Base-by-base conservation (phyloP, 2,329 filamentous ascomycete genomes). In the Gnomoniopsis sp. region DNA sequence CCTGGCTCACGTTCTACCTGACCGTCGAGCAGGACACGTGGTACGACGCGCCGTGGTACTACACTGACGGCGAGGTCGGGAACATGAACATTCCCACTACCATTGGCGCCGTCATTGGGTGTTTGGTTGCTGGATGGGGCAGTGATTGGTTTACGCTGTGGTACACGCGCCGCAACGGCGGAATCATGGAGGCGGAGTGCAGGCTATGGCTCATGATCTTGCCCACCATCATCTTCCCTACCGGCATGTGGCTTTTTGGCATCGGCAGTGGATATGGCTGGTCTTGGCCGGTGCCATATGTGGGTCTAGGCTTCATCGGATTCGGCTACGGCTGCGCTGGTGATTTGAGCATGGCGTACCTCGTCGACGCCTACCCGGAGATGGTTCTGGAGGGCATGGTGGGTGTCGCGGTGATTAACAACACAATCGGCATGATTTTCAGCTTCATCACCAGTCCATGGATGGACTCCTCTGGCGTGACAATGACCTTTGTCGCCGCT, bases 1-100 rank as follows among this genome's bases (percentile, higher is more conserved):
- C 82, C n/a, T 84, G 82, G 70, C 70, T 86, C 22, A 80, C 79
- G 1, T 85, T 86, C 66, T 71, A 71, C 52, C 66, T 72, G 30
- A 85, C 82, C 0, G 75, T 85, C 1, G 76, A 84, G 65, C 79
- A 85, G 64, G 80, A 83, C 61, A 65, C 67, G 43, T 71, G 68
- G 62, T 72, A 71, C 64, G 71, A 68, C 55, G 49, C 65, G 23
- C 69, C 69, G 8, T 71, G 70, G 60, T 67, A 68, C 60, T 72
- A 71, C 51, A 61, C 61, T 3, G 64, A 70, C 12, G 67, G 68
- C 19, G 63, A 70, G 53, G 69, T 72, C 47, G 70, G 70, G 41
- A 58, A 60, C 55, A 62, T 60, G 58, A 60, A 62, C 53, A 59
- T 72, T 21, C 68, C 70, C 4, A 70, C 68, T 43, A 30, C 70